phyloP scores from a whole-genome alignment of 1,284 basidiomycete genomes.

The Ustilago trichophora region DNA sequence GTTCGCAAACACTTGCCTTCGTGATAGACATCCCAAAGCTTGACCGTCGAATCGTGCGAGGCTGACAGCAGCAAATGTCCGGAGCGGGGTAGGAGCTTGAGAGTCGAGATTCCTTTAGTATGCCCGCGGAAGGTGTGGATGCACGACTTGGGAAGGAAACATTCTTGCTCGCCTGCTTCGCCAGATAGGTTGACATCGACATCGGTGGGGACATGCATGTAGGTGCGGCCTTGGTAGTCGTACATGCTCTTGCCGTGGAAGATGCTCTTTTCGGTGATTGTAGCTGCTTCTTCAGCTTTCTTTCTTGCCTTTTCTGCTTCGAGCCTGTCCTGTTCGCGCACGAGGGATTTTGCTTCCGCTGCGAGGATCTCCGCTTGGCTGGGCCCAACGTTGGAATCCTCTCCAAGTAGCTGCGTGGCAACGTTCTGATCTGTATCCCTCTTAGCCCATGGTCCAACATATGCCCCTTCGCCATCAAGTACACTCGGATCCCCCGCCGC shows the following conservation, averaged over 20 bases:
- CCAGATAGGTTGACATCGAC: conserved; percentile 75
- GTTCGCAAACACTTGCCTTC: conserved; percentile 95
- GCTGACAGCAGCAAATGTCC: conserved; percentile 92
- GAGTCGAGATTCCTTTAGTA: conserved; percentile 92
- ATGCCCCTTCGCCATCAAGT: conserved; percentile 71
- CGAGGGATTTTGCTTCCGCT: conserved; percentile 74
- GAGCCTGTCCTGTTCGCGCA: conserved; percentile 69
- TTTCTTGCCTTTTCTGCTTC: conserved; percentile 71
- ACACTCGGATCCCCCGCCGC: conserved; percentile 81
- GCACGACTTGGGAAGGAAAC: conserved; percentile 92
- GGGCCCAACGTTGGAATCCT: conserved; percentile 63
- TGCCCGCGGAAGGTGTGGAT: conserved; percentile 98
- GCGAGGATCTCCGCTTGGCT: conserved; percentile 74
- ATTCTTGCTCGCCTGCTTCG: conserved; percentile 85
- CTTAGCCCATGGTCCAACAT: conserved; percentile 94
- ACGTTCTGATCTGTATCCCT: conserved; percentile 81
- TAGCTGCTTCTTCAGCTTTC: conserved; percentile 79
- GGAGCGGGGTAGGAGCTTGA: conserved; percentile 88
- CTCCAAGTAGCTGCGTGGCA: conserved; percentile 63
- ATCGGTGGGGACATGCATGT: conserved; percentile 86
- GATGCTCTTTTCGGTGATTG: conserved; percentile 87
- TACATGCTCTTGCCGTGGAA: conserved; percentile 97
- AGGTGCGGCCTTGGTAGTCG: conserved; percentile 98
- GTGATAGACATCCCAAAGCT: conserved; percentile 99
- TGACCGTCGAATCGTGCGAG: conserved; percentile 98